Base-by-base conservation (phyloP, 2,329 filamentous ascomycete genomes). In the Alternaria postmessia region DNA sequence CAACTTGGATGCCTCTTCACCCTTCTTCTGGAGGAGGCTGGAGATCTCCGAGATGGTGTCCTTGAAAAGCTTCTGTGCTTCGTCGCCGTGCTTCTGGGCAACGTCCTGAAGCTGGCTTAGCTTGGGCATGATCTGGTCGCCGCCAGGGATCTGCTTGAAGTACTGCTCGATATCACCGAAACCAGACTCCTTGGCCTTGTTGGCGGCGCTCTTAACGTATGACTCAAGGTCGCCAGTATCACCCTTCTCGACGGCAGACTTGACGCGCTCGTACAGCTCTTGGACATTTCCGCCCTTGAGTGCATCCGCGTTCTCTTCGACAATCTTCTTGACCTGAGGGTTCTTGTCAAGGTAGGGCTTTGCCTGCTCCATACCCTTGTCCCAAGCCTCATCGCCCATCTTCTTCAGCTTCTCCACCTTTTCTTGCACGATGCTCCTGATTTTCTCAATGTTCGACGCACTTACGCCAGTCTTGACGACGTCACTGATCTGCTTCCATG, bases 261-360 rank as follows among this genome's bases (percentile, higher is more conserved):
- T 87, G 54, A 88, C 82, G 74, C 87, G 86, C 52, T 87, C 80
- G 71, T 89, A 89, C 0, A 92, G 76, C 67, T 91, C 87, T 51
- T 81, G 80, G 14, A 87, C 79, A 67, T 92, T 89, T 16, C 89
- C 90, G 63, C 87, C 80, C 81, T 90, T 92, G 49, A 94, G 79
- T 0, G 84, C 78, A 57, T 91, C 88, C 47, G 85, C 83, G 76
- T 94, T 93, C 72, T 90, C 82, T 81, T 92, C 89, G 1, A 93
- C 74, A 0, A 92, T 76, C 77, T 92, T 83, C 82, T 92, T 93
- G 59, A 91, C 80, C 79, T 91, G 82, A n/a, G 90, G 89, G 77
- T 87, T 91, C 83, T 92, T 92, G 67, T 93, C 90, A 1, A 93
- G 83, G 60, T 88, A 86, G 0, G 90, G 89, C 81, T 91, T 88